Evolutionary conservation across 176 grass and related monocot genomes (phyloP), one percentile per base, ranked within the genome.

Genomic region (Musa schizocarpa): DNA sequence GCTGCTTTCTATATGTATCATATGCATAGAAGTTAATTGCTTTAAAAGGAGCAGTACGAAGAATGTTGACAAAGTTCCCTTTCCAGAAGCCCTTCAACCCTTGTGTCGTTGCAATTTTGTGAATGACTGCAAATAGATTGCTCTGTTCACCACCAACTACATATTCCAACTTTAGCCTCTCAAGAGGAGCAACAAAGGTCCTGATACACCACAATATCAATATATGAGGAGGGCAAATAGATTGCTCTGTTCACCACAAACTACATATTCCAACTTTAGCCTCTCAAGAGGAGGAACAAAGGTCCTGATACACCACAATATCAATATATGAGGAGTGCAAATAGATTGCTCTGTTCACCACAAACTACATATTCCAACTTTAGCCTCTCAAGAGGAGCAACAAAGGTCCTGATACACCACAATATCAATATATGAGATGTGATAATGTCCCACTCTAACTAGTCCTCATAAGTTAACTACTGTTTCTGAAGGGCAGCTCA

Each of bases 341-440:
- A 88, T 34, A 99, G 63, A 93, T 99, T 82, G 63, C 86, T 91
- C 56, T 94, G 86, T 76, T 99, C 90, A 78, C 88, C 96, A 24
- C 90, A 91, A 54, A 99, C 90, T 78, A 99, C 88, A 78, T 99
- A 99, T 67, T 99, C 96, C 82, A 99, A 78, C 87, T 99, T 99
- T 79, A 99, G 86, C 49, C 96, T 91, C 77, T 99, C 96, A 69
- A 99, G 84, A 51, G 96, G 96, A 74, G 96, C 96, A 83, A 99
- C 84, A 84, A 89, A 80, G 91, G 96, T 99, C 87, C 96, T 99
- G 87, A 64, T 72, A 65, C 61, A 80, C 9, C 24, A 29, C 9
- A 67, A 67, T 29, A 5, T 51, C 19, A 70, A 50, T 70, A 20
- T 9, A 21, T 70, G 48, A 65, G 63, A 27, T 65, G 19, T 50